Conservation (phyloP, 495 filamentous ascomycete genomes). For the Tuber melanosporum region DNA sequence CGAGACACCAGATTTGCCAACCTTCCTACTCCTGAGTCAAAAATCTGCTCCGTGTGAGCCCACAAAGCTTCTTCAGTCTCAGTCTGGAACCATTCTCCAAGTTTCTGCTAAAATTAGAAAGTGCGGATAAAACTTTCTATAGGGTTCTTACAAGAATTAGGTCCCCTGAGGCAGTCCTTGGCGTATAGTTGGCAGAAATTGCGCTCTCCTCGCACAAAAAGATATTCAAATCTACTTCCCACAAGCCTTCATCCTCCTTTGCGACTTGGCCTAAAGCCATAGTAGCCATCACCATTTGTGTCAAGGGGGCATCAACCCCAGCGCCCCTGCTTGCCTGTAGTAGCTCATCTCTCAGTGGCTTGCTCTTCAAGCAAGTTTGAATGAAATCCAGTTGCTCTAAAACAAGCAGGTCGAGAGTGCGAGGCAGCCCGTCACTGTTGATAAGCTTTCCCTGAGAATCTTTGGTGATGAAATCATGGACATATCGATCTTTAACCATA, state of each 20-base stretch:
- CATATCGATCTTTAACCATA: constrained; percentile 61
- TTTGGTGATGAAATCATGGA: constrained; percentile 73
- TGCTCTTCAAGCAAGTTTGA: constrained; percentile 61
- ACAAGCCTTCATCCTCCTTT: constrained; percentile 83
- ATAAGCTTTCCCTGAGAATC: constrained; percentile 81
- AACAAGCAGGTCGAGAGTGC: constrained; percentile 88
- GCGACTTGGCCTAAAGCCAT: constrained; percentile 83
- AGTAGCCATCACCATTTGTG: constrained; percentile 39
- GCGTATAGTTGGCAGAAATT: constrained; percentile 93
- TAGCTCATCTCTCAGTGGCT: constrained; percentile 68
- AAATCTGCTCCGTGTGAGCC: constrained; percentile 37
- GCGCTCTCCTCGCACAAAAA: constrained; percentile 93
- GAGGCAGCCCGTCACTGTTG: constrained; percentile 85
- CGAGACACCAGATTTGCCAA: background rate
- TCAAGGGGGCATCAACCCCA: constrained; percentile 33
- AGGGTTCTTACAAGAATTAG: constrained; percentile 54
- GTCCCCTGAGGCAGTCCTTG: constrained; percentile 83
- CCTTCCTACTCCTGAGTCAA: constrained; percentile 28
- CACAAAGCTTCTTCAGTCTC: constrained; percentile 36
- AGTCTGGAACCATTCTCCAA: constrained; percentile 78
- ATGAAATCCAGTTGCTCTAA: constrained; percentile 91
- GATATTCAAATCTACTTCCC: constrained; percentile 92
- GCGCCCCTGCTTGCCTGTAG: constrained; percentile 29
- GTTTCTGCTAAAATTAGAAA: constrained; percentile 48
- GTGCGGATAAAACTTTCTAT: background rate